Evolutionary conservation across 176 grass and related monocot genomes (phyloP), one percentile per base, ranked within the genome.

Genomic region (Alopecurus myosuroides): DNA sequence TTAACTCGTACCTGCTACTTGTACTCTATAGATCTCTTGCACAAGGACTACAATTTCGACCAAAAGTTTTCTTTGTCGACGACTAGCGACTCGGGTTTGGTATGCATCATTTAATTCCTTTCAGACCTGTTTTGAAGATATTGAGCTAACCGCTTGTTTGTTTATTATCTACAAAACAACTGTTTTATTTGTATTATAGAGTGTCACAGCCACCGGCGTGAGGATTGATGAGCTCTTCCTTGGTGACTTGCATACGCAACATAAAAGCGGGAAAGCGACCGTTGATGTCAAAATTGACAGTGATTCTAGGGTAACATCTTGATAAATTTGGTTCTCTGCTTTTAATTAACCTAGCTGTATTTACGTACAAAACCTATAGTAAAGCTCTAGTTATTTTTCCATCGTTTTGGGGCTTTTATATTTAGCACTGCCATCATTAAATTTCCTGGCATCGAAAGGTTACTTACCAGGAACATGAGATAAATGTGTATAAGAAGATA

Each of bases 1-100:
- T 1, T 61, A 35, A 28, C 18, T 5, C 41, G 11, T 74, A 61
- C 60, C 12, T 79, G 30, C 36, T 13, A 61, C 22, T 46, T n/a
- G n/a, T 77, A 28, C 71, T 71, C 13, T 85, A 36, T 76, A 97
- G 94, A 94, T 94, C 88, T 97, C 55, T 83, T 97, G 68, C 86
- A 88, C 81, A 94, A 92, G 87, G 92, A 94, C 86, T 97, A 94
- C 88, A 94, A 85, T 78, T 97, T 97, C 84, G 86, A 97, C 68
- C 88, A 97, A 19, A 97, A 94, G 74, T 87, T 97, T 65, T 91
- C 88, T 45, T 77, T 94, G 53, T 89, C 81, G 2, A 86, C 85
- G 22, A 80, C 83, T 45, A 87, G 63, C 75, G 17, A 41, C 82
- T 79, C 90, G 84, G 94, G 88, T 77, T 37, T 97, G 86, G 94